Conservation (phyloP, 1,284 basidiomycete genomes). For the Schizophyllum amplum region DNA sequence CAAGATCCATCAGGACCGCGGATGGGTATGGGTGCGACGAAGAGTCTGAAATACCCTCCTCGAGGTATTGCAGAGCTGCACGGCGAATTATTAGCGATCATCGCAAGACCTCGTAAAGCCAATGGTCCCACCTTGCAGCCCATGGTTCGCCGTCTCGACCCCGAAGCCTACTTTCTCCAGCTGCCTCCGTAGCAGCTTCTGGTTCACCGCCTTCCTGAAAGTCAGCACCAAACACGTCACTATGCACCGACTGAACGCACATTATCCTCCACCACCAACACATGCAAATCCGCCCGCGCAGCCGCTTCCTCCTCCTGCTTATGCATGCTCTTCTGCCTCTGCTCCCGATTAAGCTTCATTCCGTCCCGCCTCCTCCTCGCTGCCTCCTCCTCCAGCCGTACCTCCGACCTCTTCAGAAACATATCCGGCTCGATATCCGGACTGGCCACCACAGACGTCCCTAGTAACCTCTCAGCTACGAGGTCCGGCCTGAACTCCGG, state of each 20-base stretch:
- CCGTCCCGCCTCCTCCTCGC: neutral
- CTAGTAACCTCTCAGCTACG: neutral
- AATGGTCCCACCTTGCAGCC: slow-evolving; percentile 4
- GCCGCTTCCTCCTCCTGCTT: neutral
- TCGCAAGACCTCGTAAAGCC: neutral
- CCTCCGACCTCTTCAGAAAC: neutral
- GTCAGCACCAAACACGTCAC: too few relatives aligned
- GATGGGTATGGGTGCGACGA: neutral
- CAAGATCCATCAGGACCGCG: neutral
- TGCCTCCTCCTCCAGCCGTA: neutral
- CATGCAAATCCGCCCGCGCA: neutral
- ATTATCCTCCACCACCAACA: slow-evolving; percentile 7
- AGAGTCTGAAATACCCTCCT: neutral
- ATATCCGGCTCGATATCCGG: neutral
- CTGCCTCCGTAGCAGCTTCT: slow-evolving; percentile 5
- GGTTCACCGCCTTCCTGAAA: slow-evolving; percentile 4
- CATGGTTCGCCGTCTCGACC: slow-evolving; percentile 4
- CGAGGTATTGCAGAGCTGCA: neutral
- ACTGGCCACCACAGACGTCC: neutral
- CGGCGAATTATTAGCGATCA: neutral
- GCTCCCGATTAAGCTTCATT: neutral
- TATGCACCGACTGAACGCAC: slow-evolving; percentile 1
- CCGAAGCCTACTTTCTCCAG: slow-evolving; percentile 5
- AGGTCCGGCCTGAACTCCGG: neutral
- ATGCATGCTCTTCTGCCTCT: neutral